These are phyloP conservation scores for Parastagonospora avenae DNA, from an alignment of 2,329 filamentous ascomycete species.

Conservation along the genomic window DNA sequence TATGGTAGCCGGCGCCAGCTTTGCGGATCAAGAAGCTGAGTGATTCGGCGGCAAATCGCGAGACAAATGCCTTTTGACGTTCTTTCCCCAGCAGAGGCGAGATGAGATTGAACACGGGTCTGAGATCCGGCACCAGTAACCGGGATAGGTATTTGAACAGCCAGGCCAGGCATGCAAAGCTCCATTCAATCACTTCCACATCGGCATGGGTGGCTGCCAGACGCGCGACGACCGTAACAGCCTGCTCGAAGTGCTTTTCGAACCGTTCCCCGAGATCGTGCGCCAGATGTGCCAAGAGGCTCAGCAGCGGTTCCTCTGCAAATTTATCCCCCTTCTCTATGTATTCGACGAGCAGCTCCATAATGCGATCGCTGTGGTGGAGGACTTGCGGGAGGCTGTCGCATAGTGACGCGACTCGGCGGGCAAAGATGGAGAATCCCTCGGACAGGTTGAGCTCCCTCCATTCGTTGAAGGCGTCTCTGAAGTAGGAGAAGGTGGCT, in stretches of 20 bases:
- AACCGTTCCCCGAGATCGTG: slow-evolving; percentile 88
- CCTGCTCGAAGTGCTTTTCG: slow-evolving; percentile 81
- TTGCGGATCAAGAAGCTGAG: slow-evolving; percentile 94
- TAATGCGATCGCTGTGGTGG: slow-evolving; percentile 85
- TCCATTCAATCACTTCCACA: slow-evolving; percentile 95
- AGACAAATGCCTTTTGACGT: slow-evolving; percentile 82
- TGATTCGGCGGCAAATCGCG: slow-evolving; percentile 91
- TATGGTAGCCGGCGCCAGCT: slow-evolving; percentile 76
- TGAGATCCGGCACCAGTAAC: slow-evolving; percentile 81
- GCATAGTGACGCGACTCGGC: slow-evolving; percentile 75
- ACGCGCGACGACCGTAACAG: slow-evolving; percentile 75
- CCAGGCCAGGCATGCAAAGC: slow-evolving; percentile 91
- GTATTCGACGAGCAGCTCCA: slow-evolving; percentile 74
- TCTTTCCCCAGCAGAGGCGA: slow-evolving; percentile 82
- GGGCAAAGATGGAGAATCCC: slow-evolving; percentile 76
- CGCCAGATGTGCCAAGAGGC: slow-evolving; percentile 90
- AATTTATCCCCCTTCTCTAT: slow-evolving; percentile 79
- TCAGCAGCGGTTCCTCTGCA: slow-evolving; percentile 82
- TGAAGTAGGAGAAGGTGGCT: slow-evolving; percentile 83
- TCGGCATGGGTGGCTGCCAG: slow-evolving; percentile 79
- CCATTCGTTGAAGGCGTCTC: slow-evolving; percentile 84
- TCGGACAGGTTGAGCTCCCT: slow-evolving; percentile 87
- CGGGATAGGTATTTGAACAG: slow-evolving; percentile 96
- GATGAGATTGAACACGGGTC: slow-evolving; percentile 83
- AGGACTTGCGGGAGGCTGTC: slow-evolving; percentile 92